Percentiles rank a stretch among this genome's conserved stretches.
phyloP scores from a whole-genome alignment of 2,329 filamentous ascomycete species.

The Cucurbitaria berberidis region DNA sequence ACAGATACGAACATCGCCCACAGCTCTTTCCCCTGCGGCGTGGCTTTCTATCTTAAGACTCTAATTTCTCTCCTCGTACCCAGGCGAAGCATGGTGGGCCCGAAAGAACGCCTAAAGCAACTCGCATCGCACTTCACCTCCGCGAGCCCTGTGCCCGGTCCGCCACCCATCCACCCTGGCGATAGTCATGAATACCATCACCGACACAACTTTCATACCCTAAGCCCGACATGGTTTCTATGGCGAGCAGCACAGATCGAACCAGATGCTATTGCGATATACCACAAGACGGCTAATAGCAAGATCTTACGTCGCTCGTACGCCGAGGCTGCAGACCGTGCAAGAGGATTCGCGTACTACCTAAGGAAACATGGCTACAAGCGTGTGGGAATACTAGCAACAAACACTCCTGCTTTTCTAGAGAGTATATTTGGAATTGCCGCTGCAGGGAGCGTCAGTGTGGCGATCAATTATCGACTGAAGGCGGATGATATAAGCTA shows the following conservation, averaged over 20 bases:
- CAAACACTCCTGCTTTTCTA: constrained; percentile 94
- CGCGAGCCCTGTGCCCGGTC: constrained; percentile 34
- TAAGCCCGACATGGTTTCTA: constrained; percentile 87
- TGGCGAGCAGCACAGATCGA: constrained; percentile 87
- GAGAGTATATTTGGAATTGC: constrained; percentile 88
- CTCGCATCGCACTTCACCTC: constrained; percentile 48
- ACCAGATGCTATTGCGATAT: constrained; percentile 78
- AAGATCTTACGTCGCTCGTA: constrained; percentile 78
- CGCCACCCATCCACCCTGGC: constrained; percentile 46
- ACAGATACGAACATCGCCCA: not conserved
- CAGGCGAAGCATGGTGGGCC: constrained; percentile 9
- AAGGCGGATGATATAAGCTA: constrained; percentile 87
- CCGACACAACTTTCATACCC: constrained; percentile 70
- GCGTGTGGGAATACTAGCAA: constrained; percentile 82
- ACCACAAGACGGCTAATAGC: constrained; percentile 82
- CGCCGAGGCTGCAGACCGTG: constrained; percentile 80
- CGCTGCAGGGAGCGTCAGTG: constrained; percentile 78
- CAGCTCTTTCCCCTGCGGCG: not conserved
- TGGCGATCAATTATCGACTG: constrained; percentile 75
- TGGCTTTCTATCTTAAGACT: not conserved
- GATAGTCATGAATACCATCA: constrained; percentile 52
- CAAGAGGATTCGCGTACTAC: constrained; percentile 86
- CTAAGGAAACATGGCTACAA: constrained; percentile 74
- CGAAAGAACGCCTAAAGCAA: constrained; percentile 42
- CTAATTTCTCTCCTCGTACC: not conserved